phyloP scores from a whole-genome alignment of 768 basidiomycete genomes.

The Mycena crocata region DNA sequence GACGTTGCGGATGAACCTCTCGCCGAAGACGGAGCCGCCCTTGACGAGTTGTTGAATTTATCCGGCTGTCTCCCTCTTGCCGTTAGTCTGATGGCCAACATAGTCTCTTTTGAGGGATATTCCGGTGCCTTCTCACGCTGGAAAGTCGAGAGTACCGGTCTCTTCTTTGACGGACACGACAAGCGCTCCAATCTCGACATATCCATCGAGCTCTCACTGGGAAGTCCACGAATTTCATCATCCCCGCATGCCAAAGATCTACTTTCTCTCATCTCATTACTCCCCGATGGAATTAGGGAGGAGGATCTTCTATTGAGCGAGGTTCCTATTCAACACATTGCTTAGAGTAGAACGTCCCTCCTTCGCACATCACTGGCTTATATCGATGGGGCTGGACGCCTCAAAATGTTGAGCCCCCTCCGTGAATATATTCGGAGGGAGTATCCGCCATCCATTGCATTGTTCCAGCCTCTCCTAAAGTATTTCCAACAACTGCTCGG shows the following conservation, averaged over 20 bases:
- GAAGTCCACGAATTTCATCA: constrained; percentile 11
- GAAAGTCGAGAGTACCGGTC: constrained; percentile 4
- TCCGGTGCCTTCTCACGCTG: constrained; percentile 2
- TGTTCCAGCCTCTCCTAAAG: too few relatives aligned
- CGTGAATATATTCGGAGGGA: constrained; percentile 10
- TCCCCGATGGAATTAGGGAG: constrained; percentile 21
- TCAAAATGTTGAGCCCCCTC: constrained; percentile 10
- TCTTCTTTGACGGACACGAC: constrained; percentile 21
- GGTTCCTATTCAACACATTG: not conserved
- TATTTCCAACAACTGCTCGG: not conserved
- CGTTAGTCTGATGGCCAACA: constrained; percentile 13
- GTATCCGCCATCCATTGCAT: constrained; percentile 9
- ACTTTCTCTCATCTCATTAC: constrained; percentile 7
- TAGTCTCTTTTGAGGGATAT: constrained; percentile 9
- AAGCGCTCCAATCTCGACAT: constrained; percentile 17
- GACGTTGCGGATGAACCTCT: constrained; percentile 21
- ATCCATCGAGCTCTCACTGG: constrained; percentile 19
- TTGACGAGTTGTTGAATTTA: constrained; percentile 2
- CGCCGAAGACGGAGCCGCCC: not conserved
- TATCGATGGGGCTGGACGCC: not conserved
- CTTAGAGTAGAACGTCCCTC: not conserved
- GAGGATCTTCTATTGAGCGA: not conserved
- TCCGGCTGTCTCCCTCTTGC: constrained; percentile 20
- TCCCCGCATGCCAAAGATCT: constrained; percentile 7
- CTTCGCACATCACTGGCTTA: constrained; percentile 20